Conservation (phyloP, 805 yeast genomes). For the Schizosaccharomyces cryophilus region DNA sequence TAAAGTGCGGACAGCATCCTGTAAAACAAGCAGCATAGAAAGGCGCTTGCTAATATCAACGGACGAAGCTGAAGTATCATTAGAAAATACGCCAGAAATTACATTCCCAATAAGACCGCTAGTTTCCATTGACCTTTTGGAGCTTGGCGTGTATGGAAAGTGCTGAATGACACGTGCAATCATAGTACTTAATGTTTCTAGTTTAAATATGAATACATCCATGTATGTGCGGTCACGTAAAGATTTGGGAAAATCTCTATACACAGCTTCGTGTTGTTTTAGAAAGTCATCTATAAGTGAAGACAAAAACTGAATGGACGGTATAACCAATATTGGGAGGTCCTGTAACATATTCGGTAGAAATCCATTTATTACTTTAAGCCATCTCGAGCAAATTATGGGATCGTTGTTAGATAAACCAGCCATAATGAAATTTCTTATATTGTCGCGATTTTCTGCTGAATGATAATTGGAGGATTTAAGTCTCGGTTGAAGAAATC, state of each 20-base stretch:
- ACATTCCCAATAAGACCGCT: conserved; percentile 27
- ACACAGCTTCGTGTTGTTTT: conserved; percentile 15
- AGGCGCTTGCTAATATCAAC: conserved; percentile 19
- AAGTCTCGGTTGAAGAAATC: background rate
- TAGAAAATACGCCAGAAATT: conserved; percentile 56
- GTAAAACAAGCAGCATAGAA: conserved; percentile 14
- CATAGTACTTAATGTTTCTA: conserved; percentile 9
- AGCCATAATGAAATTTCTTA: background rate
- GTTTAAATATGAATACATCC: conserved; percentile 6
- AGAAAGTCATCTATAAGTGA: conserved; percentile 13
- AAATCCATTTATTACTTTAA: background rate
- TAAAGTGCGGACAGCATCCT: background rate
- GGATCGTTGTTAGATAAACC: background rate
- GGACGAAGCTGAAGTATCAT: conserved; percentile 30
- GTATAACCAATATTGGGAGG: conserved; percentile 27
- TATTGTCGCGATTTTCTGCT: background rate
- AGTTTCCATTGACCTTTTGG: conserved; percentile 13
- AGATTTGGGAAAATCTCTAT: conserved; percentile 9
- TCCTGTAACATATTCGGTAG: conserved; percentile 16
- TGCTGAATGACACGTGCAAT: conserved; percentile 9
- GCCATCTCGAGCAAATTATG: background rate
- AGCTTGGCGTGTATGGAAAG: conserved; percentile 16
- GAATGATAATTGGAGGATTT: background rate
- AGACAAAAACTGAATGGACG: conserved; percentile 11
- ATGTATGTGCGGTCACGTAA: conserved; percentile 3